phyloP scores from a whole-genome alignment of 495 filamentous ascomycete species.

The Annulohypoxylon moriforme region DNA sequence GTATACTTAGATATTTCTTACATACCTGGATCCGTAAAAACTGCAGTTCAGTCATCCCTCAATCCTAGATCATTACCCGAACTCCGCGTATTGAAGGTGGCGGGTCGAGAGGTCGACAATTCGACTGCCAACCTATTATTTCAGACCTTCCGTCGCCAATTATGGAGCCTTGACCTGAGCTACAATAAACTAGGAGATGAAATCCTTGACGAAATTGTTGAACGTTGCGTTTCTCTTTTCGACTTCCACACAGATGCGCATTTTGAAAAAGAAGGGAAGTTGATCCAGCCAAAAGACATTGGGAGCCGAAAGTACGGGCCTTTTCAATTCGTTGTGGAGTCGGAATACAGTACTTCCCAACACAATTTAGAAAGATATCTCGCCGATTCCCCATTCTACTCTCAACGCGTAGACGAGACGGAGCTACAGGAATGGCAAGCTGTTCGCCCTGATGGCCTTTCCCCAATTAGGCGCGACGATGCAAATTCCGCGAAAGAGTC shows the following conservation, averaged over 20 bases:
- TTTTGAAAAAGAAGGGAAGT: conserved; percentile 52
- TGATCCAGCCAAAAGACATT: conserved; percentile 28
- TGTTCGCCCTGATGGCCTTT: conserved; percentile 50
- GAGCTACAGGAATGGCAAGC: conserved; percentile 40
- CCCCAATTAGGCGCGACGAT: conserved; percentile 46
- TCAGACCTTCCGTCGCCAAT: conserved; percentile 43
- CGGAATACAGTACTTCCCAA: conserved; percentile 48
- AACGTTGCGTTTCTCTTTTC: conserved; percentile 41
- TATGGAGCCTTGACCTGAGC: conserved; percentile 62
- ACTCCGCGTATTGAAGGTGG: conserved; percentile 56
- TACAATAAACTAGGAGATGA: conserved; percentile 55
- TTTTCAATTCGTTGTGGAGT: conserved; percentile 55
- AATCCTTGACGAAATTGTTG: conserved; percentile 42
- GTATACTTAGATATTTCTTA: conserved; percentile 61
- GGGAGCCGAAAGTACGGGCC: conserved; percentile 47
- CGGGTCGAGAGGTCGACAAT: conserved; percentile 54
- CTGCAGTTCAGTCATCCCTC: conserved; percentile 42
- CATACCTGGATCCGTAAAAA: conserved; percentile 50
- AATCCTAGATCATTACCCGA: conserved; percentile 47
- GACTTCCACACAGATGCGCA: conserved; percentile 41
- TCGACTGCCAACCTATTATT: conserved; percentile 44
- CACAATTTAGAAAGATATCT: conserved; percentile 53
- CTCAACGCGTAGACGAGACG: conserved; percentile 28
- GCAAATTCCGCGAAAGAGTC: conserved; percentile 45
- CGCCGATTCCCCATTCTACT: conserved; percentile 55